Base-by-base conservation (phyloP, 1,284 basidiomycete species). In the Trametes hirsuta region DNA sequence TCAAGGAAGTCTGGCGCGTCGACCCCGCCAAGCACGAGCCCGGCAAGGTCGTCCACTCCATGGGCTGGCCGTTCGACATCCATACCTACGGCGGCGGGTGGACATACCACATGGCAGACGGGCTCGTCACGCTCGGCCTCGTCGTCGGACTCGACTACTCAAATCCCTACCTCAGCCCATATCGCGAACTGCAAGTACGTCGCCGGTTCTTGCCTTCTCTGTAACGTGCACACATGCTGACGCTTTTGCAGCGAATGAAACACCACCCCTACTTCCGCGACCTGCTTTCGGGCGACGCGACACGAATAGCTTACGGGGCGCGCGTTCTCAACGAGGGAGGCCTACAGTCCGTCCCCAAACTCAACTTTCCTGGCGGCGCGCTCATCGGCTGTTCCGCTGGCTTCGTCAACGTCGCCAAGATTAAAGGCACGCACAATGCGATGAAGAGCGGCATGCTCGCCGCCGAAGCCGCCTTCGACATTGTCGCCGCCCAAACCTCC, bases 391-490 rank as follows among this genome's bases (percentile, higher is more conserved):
- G 97, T 77, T 91, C 95, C 0, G 97, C 97, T 0, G 97, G 95
- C 22, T 97, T 99, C 76, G 84, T 99, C 60, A 99, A 99, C 77
- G 86, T 98, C 15, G 92, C 96, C 41, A 99, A 98, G 79, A 99
- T 99, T 78, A 99, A 99, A 76, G 97, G 97, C n/a, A 97, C 96
- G 0, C 97, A 99, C 75, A 98, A 97, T 63, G 96, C 97, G n/a
- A 98, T 99, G 97, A 97, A 98, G 81, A 94, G 91, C 46, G 97
- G 97, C 21, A 98, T 98, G 90, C 81, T 98, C 21, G 97, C 96
- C 37, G 97, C 94, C 2, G 97, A 99, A 74, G 83, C 91, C 0
- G 93, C 93, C 0, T 94, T 84, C 68, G 82, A 88, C 8, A 85
- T 85, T 1, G 76, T 96, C 63, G 63, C 54, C 15, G 59, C 70